Evolutionary conservation across 169 alveolate species (phyloP).

Genomic region (Eimeria maxima): DNA sequence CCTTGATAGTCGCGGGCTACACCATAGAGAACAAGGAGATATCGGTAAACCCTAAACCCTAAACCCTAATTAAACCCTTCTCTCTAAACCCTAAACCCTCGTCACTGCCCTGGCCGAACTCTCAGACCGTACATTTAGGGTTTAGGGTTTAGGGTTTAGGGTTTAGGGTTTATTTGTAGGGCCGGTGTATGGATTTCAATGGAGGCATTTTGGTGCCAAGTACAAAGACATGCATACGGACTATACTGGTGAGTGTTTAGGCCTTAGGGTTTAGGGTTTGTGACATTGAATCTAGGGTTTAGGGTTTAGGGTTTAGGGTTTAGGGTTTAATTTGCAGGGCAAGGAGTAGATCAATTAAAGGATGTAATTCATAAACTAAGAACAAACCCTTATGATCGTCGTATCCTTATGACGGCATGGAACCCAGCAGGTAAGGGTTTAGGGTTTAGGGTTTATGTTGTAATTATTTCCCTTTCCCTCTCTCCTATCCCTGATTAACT

Average conservation of each 20-base stretch:
- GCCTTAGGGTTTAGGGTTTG: constrained; percentile 22
- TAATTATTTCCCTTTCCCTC: too few relatives aligned
- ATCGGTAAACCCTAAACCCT: constrained; percentile 84
- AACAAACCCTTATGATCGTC: constrained; percentile 96
- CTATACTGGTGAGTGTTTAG: constrained; percentile 84
- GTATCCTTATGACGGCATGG: constrained; percentile 98
- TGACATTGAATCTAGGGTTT: not conserved
- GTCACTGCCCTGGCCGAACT: too few relatives aligned
- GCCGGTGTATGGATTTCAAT: constrained; percentile 99
- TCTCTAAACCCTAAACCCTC: not conserved
- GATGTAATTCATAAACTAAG: constrained; percentile 93
- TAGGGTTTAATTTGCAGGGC: constrained; percentile 85
- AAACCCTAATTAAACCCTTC: constrained; percentile 9
- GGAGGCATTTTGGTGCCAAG: constrained; percentile 98
- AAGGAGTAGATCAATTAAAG: constrained; percentile 97
- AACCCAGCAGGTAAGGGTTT: constrained; percentile 92
- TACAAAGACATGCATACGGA: constrained; percentile 94
- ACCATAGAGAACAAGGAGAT: constrained; percentile 97
- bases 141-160: constrained; percentile 79
- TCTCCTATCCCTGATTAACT: too few relatives aligned
- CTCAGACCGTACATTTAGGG: too few relatives aligned
- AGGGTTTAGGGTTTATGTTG: constrained; percentile 39
- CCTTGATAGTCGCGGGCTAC: constrained; percentile 96
- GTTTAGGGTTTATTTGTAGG: constrained; percentile 82
- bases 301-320: constrained; percentile 49